Evolutionary conservation across 2,329 filamentous ascomycete genomes (phyloP), one percentile per base, ranked within the genome.

Genomic region (Fusarium sp.): DNA sequence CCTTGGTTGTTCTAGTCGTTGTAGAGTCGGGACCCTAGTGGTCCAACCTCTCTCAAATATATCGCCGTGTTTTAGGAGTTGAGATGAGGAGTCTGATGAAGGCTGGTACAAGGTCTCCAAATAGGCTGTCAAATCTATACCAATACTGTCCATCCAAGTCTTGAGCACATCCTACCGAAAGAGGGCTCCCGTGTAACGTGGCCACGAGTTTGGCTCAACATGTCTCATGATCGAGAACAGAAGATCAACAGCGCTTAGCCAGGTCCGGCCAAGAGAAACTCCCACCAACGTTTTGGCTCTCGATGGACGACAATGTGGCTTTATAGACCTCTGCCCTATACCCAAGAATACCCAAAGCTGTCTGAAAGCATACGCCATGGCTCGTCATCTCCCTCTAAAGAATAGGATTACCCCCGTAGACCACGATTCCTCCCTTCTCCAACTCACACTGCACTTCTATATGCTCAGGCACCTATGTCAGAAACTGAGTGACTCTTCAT

Each of bases 381-480:
- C 62, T 71, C 61, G 17, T 18, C 12, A 38, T 55, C 33, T 47
- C 39, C 26, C 55, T 39, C 26, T 71, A 26, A 71, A 71, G 67
- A 56, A 62, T 41, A 51, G 35, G 24, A 18, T 20, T 39, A 22
- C 17, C n/a, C 47, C 45, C 39, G 36, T 22, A 18, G 26, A 38
- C 12, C 17, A 44, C 35, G 8, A n/a, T 11, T 31, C n/a, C 26
- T 20, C 28, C 22, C 26, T 33, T 41, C 28, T 49, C n/a, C 42
- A 28, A 48, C 33, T 39, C 44, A 26, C 28, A 26, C 36, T 24
- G 26, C 17, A 51, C 56, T 51, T 38, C 33, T 20, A 38, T 17
- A 57, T 33, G 36, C 38, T 20, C 26, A 22, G 22, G 42, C 28
- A 54, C 48, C 35, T 48, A 66, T 73, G 60, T 42, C 45, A 59